Conservation (phyloP, 768 basidiomycete genomes). For the Favolaschia claudopus region DNA sequence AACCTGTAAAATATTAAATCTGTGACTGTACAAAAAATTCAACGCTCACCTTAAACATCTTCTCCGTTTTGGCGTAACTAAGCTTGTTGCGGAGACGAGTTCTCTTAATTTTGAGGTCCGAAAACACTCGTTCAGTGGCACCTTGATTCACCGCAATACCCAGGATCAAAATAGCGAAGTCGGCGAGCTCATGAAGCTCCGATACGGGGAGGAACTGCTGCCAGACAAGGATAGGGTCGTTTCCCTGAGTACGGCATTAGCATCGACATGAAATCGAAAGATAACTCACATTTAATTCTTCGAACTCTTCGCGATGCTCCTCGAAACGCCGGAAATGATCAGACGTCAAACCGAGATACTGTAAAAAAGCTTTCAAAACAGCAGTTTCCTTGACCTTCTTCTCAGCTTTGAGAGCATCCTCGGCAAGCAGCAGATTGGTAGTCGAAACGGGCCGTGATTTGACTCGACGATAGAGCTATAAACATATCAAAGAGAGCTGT, state of each 20-base stretch:
- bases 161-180: slow-evolving; percentile 4
- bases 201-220: not conserved
- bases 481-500: not conserved
- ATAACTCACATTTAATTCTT: not conserved
- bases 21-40: no score
- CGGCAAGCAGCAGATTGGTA: no score
- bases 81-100: slow-evolving; percentile 2
- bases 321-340: not conserved
- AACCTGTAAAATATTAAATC: no score
- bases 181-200: not conserved
- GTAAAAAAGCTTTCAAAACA: not conserved
- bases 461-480: not conserved
- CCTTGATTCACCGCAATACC: slow-evolving; percentile 1
- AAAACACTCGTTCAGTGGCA: slow-evolving; percentile 8
- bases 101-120: slow-evolving; percentile 10
- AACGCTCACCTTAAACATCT: not conserved
- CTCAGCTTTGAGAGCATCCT: not conserved
- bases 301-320: not conserved
- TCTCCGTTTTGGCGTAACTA: not conserved
- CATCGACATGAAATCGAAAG: not conserved
- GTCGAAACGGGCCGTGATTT: not conserved
- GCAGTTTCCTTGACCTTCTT: not conserved
- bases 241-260: slow-evolving; percentile 10
- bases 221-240: slow-evolving; percentile 5
- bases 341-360: no score